Base-by-base conservation (phyloP, 495 filamentous ascomycete species). In the Rhypophila decipiens region DNA sequence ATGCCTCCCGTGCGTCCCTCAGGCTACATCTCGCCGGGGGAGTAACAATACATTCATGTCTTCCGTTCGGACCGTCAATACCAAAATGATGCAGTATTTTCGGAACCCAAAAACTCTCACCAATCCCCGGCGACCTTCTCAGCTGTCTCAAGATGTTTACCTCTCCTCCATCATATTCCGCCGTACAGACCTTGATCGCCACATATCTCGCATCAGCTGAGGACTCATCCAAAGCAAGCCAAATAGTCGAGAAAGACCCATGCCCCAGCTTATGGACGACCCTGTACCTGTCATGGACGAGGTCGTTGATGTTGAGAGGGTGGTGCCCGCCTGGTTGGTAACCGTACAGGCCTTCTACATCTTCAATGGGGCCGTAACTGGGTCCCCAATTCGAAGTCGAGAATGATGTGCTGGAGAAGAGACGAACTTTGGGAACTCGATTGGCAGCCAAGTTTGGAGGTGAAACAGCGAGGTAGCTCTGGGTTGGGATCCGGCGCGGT, bases 301-400 rank as follows among this genome's bases (percentile, higher is more conserved):
- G 24, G 20, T 72, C 70, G 4, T 63, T 59, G 13, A 73, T 52
- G n/a, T 60, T 40, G 10, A 69, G 34, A 7, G 69, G 69, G 55
- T 74, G 67, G 47, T 65, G 75, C 18, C 72, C 73, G 3, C 70
- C 69, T 3, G 53, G 46, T 10, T 51, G 44, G 48, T 77, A 77
- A 33, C 51, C 39, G 11, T 60, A 45, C 13, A 60, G 24, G 5
- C 31, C 18, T 44, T 64, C 58, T 13, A 35, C 52, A 18, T 44
- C 49, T 29, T 52, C 47, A 11, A 55, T 68, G 13, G 13, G 13
- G 27, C 13, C 7, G 31, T 34, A 9, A n/a, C n/a, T 9, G 52
- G 10, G 48, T 49, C 13, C 2, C 7, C 7, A 31, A 7, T 7
- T 13, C 27, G 27, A 31, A 31, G 27, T 69, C 62, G 34, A 58